Percentiles rank a stretch among this genome's conserved stretches.
These are phyloP conservation scores for Talinum fruticosum DNA, from an alignment of 148 eudicot species.

Conservation along the genomic window DNA sequence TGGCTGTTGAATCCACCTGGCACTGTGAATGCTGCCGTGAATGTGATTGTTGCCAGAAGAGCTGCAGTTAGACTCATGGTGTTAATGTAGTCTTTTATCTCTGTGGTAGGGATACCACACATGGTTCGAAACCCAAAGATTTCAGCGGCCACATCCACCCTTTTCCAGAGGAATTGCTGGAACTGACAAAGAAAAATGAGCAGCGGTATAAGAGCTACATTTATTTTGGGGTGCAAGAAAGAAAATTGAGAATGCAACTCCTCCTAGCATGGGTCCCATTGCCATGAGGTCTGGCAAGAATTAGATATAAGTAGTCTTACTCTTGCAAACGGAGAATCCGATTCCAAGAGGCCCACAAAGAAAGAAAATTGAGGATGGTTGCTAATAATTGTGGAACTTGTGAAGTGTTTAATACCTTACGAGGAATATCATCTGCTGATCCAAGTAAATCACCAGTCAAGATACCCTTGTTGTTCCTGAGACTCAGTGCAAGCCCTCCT, in stretches of 20 bases:
- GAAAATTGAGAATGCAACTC: no score
- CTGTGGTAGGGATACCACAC: slow-evolving; percentile 13
- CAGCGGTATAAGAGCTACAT: not conserved
- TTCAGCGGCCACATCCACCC: slow-evolving; percentile 4
- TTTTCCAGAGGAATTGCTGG: slow-evolving; percentile 1
- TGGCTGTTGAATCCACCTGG: slow-evolving; percentile 14
- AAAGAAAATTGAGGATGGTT: not conserved
- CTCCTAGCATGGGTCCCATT: not conserved
- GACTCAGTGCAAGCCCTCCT: slow-evolving; percentile 4
- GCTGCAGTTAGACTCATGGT: slow-evolving; percentile 15
- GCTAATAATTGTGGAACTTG: no score
- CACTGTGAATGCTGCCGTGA: slow-evolving; percentile 25
- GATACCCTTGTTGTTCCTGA: slow-evolving; percentile 8
- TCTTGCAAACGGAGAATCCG: not conserved
- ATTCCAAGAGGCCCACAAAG: not conserved
- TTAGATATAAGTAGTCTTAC: no score
- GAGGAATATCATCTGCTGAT: slow-evolving; percentile 5
- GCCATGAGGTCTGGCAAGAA: no score
- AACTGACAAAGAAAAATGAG: not conserved
- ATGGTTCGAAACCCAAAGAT: slow-evolving; percentile 7
- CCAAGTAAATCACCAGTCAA: slow-evolving; percentile 4
- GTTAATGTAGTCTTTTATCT: slow-evolving; percentile 15
- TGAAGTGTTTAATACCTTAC: not conserved
- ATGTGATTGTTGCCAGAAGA: slow-evolving; percentile 15
- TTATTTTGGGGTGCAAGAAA: not conserved